These are phyloP conservation scores for Prunus mira DNA, from an alignment of 306 rosid genomes.

Conservation along the genomic window DNA sequence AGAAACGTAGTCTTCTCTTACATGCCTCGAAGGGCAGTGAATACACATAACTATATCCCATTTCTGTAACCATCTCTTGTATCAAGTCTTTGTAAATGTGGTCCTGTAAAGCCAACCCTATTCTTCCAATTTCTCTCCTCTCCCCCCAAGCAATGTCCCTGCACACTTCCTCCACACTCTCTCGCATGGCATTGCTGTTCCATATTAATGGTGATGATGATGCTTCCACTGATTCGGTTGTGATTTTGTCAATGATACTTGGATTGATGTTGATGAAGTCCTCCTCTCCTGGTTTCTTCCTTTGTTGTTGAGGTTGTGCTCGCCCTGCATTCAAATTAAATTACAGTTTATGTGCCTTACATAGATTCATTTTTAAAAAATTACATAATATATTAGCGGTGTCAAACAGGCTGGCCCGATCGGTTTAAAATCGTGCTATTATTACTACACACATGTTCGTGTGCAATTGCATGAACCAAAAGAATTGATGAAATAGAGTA, in stretches of 20 bases:
- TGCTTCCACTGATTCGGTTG: slow-evolving; percentile 24
- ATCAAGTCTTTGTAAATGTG: slow-evolving; percentile 69
- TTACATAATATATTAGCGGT: too few relatives aligned
- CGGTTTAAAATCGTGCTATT: too few relatives aligned
- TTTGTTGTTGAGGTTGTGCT: slow-evolving; percentile 28
- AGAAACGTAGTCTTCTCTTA: slow-evolving; percentile 80
- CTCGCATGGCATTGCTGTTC: slow-evolving; percentile 51
- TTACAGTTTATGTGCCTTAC: too few relatives aligned
- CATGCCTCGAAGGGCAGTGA: slow-evolving; percentile 68
- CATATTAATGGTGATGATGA: slow-evolving; percentile 16
- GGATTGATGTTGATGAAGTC: slow-evolving; percentile 21
- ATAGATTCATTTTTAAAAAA: too few relatives aligned
- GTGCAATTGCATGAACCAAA: too few relatives aligned
- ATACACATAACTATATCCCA: slow-evolving; percentile 25
- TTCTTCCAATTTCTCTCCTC: slow-evolving; percentile 67
- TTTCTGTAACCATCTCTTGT: slow-evolving; percentile 59
- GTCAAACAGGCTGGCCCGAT: too few relatives aligned
- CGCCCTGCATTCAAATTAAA: slow-evolving; percentile 20
- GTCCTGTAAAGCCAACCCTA: slow-evolving; percentile 78
- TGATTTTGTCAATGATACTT: slow-evolving; percentile 35
- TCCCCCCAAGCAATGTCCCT: slow-evolving; percentile 76
- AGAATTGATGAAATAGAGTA: too few relatives aligned
- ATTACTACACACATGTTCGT: too few relatives aligned
- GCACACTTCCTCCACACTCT: slow-evolving; percentile 62
- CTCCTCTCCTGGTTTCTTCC: slow-evolving; percentile 58